A percentile compares a stretch with the other conserved stretches of the same genome.
Evolutionary conservation across 352 stramenopile genomes (phyloP).

Genomic region (Phytophthora tentaculata): DNA sequence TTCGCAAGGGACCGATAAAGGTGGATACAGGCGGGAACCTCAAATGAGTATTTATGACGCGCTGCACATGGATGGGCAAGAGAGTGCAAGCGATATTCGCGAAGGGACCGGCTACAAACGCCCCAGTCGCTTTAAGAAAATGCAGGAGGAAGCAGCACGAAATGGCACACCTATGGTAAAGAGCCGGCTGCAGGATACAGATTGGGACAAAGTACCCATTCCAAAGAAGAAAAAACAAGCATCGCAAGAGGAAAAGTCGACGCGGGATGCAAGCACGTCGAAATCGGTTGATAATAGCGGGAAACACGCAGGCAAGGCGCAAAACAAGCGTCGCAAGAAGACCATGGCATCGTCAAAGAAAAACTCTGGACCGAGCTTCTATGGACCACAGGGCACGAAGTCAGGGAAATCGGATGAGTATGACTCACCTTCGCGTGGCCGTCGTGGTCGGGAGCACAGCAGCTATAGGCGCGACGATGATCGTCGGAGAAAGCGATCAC

Average conservation of each 20-base stretch:
- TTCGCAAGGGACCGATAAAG: slow-evolving; percentile 18
- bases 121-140: slow-evolving; percentile 61
- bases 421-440: slow-evolving; percentile 23
- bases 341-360: slow-evolving; percentile 17
- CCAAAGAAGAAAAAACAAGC: slow-evolving; percentile 46
- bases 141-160: slow-evolving; percentile 49
- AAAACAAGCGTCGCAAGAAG: slow-evolving; percentile 37
- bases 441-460: slow-evolving; percentile 18
- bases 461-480: slow-evolving; percentile 28
- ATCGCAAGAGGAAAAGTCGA: slow-evolving; percentile 16
- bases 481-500: slow-evolving; percentile 24
- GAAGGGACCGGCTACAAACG: slow-evolving; percentile 55
- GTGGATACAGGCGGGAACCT: slow-evolving; percentile 44
- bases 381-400: slow-evolving; percentile 39
- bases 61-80: slow-evolving; percentile 50
- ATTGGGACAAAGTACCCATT: slow-evolving; percentile 60
- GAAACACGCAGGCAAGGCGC: slow-evolving; percentile 17
- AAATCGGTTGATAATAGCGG: slow-evolving; percentile 9
- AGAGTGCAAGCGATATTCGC: slow-evolving; percentile 36
- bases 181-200: slow-evolving; percentile 44
- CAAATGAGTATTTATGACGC: slow-evolving; percentile 72
- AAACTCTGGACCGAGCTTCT: slow-evolving; percentile 37
- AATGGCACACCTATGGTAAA: slow-evolving; percentile 48
- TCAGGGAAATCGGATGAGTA: slow-evolving; percentile 20
- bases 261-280: slow-evolving; percentile 3